Evolutionary conservation across 495 filamentous ascomycete genomes (phyloP).

Genomic region (Cercophora samala): DNA sequence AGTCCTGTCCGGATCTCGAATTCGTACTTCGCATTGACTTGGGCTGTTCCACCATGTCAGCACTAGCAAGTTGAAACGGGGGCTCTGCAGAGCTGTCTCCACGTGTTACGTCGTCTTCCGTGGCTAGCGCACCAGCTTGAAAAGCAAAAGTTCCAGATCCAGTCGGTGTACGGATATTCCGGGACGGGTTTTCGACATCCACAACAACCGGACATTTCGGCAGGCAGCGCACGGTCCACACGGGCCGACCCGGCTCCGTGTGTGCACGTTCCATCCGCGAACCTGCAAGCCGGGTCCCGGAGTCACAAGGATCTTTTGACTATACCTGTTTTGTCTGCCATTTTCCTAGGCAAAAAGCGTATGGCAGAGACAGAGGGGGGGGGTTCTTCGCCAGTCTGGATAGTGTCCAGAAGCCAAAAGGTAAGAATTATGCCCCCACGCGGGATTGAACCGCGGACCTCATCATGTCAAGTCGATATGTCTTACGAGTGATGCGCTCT

Average conservation of each 20-base stretch:
- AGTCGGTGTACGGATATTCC: too few species aligned
- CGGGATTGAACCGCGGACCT: slow-evolving; percentile 2
- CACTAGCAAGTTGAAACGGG: not conserved
- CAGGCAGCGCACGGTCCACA: too few species aligned
- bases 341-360: not conserved
- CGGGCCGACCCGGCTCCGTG: too few species aligned
- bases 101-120: not conserved
- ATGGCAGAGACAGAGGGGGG: not conserved
- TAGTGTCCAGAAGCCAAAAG: not conserved
- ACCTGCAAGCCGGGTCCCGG: too few species aligned
- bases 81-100: not conserved
- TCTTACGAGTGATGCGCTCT: slow-evolving; percentile 7
- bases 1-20: too few species aligned
- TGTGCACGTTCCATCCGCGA: too few species aligned
- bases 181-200: too few species aligned
- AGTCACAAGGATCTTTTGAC: not conserved
- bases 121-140: too few species aligned
- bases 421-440: not conserved
- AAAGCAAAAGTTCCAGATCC: too few species aligned
- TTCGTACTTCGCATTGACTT: too few species aligned
- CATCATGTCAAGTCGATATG: not conserved
- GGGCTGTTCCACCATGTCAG: not conserved
- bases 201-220: too few species aligned
- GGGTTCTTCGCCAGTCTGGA: not conserved
- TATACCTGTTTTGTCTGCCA: not conserved